Evolutionary conservation across 768 basidiomycete species (phyloP).

Genomic region (Suillus luteus): DNA sequence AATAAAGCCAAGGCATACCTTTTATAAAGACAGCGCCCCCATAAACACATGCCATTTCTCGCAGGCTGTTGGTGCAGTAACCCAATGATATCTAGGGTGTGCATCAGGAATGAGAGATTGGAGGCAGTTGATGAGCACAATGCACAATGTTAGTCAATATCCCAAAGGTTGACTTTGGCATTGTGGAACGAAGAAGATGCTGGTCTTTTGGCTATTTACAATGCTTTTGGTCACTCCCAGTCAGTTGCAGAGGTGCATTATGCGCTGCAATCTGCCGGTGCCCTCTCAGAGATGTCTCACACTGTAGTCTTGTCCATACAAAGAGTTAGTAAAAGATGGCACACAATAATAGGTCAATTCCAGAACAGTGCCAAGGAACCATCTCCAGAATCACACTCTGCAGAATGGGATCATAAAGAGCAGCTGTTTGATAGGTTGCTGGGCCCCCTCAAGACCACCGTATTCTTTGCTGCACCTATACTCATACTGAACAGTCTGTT

Average conservation of each 20-base stretch:
- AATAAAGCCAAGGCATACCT: background rate
- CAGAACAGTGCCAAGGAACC: too few species aligned
- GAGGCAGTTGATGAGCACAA: background rate
- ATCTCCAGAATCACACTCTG: background rate
- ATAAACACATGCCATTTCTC: background rate
- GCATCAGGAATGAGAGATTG: background rate
- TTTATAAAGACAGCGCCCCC: background rate
- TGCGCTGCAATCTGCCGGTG: background rate
- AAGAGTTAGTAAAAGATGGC: too few species aligned
- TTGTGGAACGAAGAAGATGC: background rate
- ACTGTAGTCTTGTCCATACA: too few species aligned
- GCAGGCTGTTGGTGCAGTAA: background rate
- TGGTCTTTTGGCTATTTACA: background rate
- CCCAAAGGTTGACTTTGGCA: background rate
- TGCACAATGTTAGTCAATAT: background rate
- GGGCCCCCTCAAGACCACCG: too few species aligned
- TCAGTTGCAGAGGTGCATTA: background rate
- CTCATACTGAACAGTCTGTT: constrained; percentile 3
- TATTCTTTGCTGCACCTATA: constrained; percentile 11
- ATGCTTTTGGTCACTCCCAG: background rate
- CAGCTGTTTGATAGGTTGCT: too few species aligned
- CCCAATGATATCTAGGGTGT: background rate
- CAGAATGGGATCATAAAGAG: too few species aligned
- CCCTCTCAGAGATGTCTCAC: too few species aligned
- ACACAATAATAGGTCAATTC: too few species aligned